phyloP scores from a whole-genome alignment of 768 basidiomycete genomes.

The Cyclocybe aegerita region DNA sequence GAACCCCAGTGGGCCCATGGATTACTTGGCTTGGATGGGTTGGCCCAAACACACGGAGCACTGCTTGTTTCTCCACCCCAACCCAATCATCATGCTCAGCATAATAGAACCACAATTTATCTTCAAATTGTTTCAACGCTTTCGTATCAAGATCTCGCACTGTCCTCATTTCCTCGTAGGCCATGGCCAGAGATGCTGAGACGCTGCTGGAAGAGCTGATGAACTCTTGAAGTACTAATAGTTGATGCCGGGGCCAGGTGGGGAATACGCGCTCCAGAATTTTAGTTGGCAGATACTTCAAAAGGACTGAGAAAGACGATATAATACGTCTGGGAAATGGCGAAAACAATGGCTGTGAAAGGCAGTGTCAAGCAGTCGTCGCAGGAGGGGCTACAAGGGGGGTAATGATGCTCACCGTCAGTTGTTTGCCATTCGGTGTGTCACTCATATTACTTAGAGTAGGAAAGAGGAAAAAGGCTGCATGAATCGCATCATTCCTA shows the following conservation, averaged over 20 bases:
- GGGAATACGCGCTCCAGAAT: slow-evolving; percentile 44
- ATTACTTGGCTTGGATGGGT: slow-evolving; percentile 35
- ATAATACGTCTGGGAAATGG: slow-evolving; percentile 42
- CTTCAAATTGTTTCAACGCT: slow-evolving; percentile 38
- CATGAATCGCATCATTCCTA: slow-evolving; percentile 33
- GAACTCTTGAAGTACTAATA: slow-evolving; percentile 45
- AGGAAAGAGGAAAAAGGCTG: slow-evolving; percentile 67
- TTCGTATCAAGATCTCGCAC: slow-evolving; percentile 53
- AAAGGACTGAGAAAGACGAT: slow-evolving; percentile 41
- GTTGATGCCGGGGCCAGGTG: slow-evolving; percentile 49
- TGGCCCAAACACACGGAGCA: slow-evolving; percentile 41
- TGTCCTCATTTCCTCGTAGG: slow-evolving; percentile 64
- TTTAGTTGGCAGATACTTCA: slow-evolving; percentile 36
- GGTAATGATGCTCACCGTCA: slow-evolving; percentile 53
- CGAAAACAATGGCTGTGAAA: slow-evolving; percentile 44
- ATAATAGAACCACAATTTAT: slow-evolving; percentile 52
- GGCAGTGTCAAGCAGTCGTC: not conserved
- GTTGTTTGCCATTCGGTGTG: slow-evolving; percentile 60
- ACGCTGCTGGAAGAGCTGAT: slow-evolving; percentile 52
- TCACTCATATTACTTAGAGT: slow-evolving; percentile 60
- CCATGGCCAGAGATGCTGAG: slow-evolving; percentile 57
- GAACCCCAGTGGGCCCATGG: slow-evolving; percentile 47
- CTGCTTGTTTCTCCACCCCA: slow-evolving; percentile 46
- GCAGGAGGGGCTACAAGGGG: not conserved
- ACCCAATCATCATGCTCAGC: slow-evolving; percentile 71